phyloP scores from a whole-genome alignment of 371 early-diverging fungal species.

The Paraphysoderma sedebokerense region DNA sequence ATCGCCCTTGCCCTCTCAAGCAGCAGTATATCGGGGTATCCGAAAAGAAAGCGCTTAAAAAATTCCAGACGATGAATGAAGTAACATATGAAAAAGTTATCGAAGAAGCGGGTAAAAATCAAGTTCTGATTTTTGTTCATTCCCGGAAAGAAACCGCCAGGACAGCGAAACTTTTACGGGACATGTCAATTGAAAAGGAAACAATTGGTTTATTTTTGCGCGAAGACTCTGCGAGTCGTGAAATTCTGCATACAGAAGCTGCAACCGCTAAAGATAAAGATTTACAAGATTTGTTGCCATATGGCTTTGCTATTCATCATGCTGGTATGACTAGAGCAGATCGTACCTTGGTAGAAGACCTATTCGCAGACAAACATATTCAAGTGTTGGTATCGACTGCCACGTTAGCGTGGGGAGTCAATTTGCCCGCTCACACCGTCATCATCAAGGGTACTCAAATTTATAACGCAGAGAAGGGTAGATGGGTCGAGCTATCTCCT shows the following conservation, averaged over 20 bases:
- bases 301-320: slow-evolving; percentile 96
- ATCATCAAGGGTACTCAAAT: slow-evolving; percentile 98
- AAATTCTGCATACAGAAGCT: slow-evolving; percentile 68
- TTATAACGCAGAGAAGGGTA: slow-evolving; percentile 87
- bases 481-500: slow-evolving; percentile 81
- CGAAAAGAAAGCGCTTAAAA: slow-evolving; percentile 85
- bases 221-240: slow-evolving; percentile 51
- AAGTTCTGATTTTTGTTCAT: slow-evolving; percentile 94
- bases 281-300: slow-evolving; percentile 73
- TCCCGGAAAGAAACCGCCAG: slow-evolving; percentile 94
- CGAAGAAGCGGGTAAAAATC: slow-evolving; percentile 76
- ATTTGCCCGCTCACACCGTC: slow-evolving; percentile 98
- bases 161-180: slow-evolving; percentile 77
- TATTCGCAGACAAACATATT: slow-evolving; percentile 82
- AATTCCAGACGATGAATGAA: slow-evolving; percentile 90
- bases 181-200: slow-evolving; percentile 75
- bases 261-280: slow-evolving; percentile 59
- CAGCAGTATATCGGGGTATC: slow-evolving; percentile 91
- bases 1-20: slow-evolving; percentile 87
- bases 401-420: slow-evolving; percentile 99
- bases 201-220: slow-evolving; percentile 59
- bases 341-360: slow-evolving; percentile 84
- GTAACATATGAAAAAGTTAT: slow-evolving; percentile 81
- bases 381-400: slow-evolving; percentile 95
- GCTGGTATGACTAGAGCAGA: slow-evolving; percentile 95